These are phyloP conservation scores for Leccinum insolens DNA, from an alignment of 1,284 basidiomycete genomes.

Conservation along the genomic window DNA sequence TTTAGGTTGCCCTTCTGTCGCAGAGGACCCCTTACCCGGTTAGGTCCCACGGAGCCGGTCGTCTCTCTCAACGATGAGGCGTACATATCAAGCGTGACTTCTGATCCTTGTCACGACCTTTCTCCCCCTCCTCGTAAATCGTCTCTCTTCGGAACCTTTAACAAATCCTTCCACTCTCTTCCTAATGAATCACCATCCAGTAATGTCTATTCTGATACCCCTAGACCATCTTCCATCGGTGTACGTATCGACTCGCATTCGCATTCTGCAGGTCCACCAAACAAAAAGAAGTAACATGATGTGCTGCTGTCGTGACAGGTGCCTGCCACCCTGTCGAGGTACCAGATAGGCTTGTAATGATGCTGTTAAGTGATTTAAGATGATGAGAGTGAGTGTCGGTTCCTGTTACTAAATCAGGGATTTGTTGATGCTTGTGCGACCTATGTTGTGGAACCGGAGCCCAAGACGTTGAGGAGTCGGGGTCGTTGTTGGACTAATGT, in stretches of 20 bases:
- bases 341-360: too few species aligned
- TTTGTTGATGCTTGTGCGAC: too few species aligned
- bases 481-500: too few species aligned
- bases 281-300: conserved; percentile 32
- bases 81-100: conserved; percentile 35
- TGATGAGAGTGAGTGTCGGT: too few species aligned
- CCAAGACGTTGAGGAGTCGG: too few species aligned
- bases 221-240: conserved; percentile 27
- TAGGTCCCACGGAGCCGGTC: conserved; percentile 2
- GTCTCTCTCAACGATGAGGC: conserved; percentile 28
- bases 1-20: too few species aligned
- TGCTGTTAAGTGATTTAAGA: too few species aligned
- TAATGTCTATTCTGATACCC: conserved; percentile 27
- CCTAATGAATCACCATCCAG: conserved; percentile 40
- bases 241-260: conserved; percentile 19
- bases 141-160: conserved; percentile 56
- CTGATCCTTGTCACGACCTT: conserved; percentile 41
- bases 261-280: conserved; percentile 21
- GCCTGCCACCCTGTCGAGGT: too few species aligned
- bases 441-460: too few species aligned
- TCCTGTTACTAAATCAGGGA: too few species aligned
- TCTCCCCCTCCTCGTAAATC: conserved; percentile 54
- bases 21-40: too few species aligned
- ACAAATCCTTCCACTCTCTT: conserved; percentile 58
- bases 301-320: too few species aligned